phyloP scores from a whole-genome alignment of 768 basidiomycete genomes.

The Symmetrospora coprosmae region DNA sequence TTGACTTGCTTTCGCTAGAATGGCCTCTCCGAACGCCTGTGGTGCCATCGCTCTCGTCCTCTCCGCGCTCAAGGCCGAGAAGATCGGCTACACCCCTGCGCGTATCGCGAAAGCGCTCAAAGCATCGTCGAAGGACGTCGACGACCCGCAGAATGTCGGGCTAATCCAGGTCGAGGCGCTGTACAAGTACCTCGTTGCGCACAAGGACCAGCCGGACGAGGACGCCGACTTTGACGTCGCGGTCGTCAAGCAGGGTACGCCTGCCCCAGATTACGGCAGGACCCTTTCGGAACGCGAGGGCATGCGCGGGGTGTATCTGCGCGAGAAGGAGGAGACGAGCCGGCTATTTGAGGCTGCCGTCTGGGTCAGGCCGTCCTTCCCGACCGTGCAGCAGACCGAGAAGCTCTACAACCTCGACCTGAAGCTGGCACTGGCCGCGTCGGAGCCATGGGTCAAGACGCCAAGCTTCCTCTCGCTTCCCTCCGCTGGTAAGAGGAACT shows the following conservation, averaged over 20 bases:
- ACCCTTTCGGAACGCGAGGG: background rate
- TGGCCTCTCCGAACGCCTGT: constrained; percentile 5
- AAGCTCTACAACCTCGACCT: constrained; percentile 21
- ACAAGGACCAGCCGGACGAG: background rate
- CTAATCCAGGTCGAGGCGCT: constrained; percentile 16
- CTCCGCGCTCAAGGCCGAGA: constrained; percentile 19
- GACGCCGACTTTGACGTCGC: constrained; percentile 18
- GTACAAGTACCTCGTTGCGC: constrained; percentile 6
- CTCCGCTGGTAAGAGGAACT: background rate
- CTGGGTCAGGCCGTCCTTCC: constrained; percentile 18
- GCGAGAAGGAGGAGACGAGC: constrained; percentile 3
- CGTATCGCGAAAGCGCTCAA: constrained; percentile 20
- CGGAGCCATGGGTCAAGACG: constrained; percentile 1
- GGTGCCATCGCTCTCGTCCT: constrained; percentile 12
- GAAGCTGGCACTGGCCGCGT: background rate
- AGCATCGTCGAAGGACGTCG: constrained; percentile 17
- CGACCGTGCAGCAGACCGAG: background rate
- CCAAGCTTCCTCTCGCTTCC: constrained; percentile 5
- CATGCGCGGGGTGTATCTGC: constrained; percentile 21
- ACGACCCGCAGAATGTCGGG: constrained; percentile 12
- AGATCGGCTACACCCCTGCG: constrained; percentile 2
- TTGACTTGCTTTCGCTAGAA: no score
- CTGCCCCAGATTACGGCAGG: background rate
- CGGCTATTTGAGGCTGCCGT: constrained; percentile 9
- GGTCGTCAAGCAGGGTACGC: constrained; percentile 6